Conservation (phyloP, 805 yeast genomes). For the Metschnikowia shivogae region DNA sequence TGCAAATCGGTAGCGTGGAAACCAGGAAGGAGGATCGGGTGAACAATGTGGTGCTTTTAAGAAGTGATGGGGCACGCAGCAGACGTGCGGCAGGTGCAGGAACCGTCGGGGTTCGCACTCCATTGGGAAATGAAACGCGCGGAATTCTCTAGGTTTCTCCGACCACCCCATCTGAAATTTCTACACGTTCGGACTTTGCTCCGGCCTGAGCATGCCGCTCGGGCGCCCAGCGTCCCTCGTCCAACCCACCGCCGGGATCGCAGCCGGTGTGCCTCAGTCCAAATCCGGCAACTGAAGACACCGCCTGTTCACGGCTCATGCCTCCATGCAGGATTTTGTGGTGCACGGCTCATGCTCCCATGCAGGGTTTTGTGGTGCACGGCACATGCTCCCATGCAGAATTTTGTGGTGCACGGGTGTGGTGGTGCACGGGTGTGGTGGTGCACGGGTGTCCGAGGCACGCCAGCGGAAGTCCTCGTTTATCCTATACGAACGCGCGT, state of each 20-base stretch:
- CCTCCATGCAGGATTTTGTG: not conserved
- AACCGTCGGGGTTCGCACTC: not conserved
- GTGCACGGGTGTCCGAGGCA: too few relatives aligned
- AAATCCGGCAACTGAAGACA: too few relatives aligned
- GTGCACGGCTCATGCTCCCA: too few relatives aligned
- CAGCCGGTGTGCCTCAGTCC: too few relatives aligned
- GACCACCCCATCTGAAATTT: not conserved
- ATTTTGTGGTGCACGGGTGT: not conserved
- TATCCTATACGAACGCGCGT: constrained; percentile 2
- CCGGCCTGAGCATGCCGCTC: too few relatives aligned
- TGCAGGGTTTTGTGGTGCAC: not conserved
- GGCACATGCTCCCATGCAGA: too few relatives aligned
- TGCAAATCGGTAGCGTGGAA: too few relatives aligned
- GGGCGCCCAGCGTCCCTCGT: too few relatives aligned
- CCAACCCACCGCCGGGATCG: too few relatives aligned
- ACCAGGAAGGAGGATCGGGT: not conserved
- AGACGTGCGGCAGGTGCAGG: not conserved
- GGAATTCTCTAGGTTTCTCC: not conserved
- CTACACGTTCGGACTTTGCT: too few relatives aligned
- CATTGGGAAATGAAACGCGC: not conserved
- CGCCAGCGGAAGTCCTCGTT: not conserved
- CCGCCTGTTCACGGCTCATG: too few relatives aligned
- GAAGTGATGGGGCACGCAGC: not conserved
- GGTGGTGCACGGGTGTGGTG: not conserved
- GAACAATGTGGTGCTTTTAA: not conserved